These are phyloP conservation scores for Saccharomyces paradoxus DNA, from an alignment of 805 yeast genomes.

Conservation along the genomic window DNA sequence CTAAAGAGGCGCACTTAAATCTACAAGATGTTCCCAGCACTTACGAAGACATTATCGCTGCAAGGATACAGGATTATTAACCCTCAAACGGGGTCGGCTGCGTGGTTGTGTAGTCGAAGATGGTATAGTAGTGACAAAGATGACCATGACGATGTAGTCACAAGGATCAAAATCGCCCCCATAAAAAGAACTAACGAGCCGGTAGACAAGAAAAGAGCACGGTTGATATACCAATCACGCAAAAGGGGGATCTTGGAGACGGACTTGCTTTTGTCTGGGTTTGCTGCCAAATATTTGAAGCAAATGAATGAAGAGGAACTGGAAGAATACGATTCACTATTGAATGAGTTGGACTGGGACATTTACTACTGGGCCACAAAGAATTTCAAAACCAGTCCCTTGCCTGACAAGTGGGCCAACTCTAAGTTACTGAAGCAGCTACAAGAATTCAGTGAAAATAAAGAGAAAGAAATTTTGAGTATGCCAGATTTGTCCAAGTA, in stretches of 20 bases:
- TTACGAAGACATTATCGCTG: not conserved
- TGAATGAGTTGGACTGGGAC: slow-evolving; percentile 98
- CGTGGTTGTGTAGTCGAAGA: not conserved
- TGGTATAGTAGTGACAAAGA: slow-evolving; percentile 5
- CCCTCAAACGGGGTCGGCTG: not conserved
- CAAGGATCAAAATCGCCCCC: slow-evolving; percentile 67
- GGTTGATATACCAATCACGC: slow-evolving; percentile 82
- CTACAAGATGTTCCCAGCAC: not conserved
- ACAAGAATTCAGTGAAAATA: slow-evolving; percentile 68
- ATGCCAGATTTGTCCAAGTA: slow-evolving; percentile 64
- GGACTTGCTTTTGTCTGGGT: slow-evolving; percentile 74
- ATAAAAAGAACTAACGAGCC: slow-evolving; percentile 68
- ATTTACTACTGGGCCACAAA: slow-evolving; percentile 95
- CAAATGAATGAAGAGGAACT: slow-evolving; percentile 55
- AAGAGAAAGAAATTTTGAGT: slow-evolving; percentile 62
- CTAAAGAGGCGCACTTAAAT: not conserved
- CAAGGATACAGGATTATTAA: not conserved
- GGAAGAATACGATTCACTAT: slow-evolving; percentile 73
- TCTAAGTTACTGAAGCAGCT: slow-evolving; percentile 54
- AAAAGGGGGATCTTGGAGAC: slow-evolving; percentile 94
- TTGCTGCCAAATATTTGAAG: slow-evolving; percentile 67
- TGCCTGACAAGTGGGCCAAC: slow-evolving; percentile 80
- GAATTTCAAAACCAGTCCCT: slow-evolving; percentile 70
- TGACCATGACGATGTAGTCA: slow-evolving; percentile 33
- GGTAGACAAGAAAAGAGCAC: slow-evolving; percentile 68